Conservation (phyloP, 108 stramenopile genomes). For the Cyclotella baltica region DNA sequence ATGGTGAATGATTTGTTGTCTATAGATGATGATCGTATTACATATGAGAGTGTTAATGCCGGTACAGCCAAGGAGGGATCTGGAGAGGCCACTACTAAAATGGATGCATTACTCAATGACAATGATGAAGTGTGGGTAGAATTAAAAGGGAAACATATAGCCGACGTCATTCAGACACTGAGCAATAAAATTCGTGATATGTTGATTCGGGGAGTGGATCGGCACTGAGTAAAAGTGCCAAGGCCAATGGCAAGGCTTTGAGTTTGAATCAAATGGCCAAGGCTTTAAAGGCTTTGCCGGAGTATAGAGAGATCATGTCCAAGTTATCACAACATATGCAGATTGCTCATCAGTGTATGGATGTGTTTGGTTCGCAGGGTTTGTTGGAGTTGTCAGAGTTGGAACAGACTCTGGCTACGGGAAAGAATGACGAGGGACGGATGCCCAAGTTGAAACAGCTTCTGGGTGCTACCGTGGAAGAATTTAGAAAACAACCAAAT, state of each 20-base stretch:
- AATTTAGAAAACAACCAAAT: slow-evolving; percentile 57
- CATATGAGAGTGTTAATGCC: slow-evolving; percentile 64
- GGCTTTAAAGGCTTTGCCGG: slow-evolving; percentile 92
- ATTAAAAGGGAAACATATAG: slow-evolving; percentile 95
- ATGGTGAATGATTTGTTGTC: slow-evolving; percentile 95
- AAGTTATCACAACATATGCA: slow-evolving; percentile 95
- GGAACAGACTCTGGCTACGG: slow-evolving; percentile 95
- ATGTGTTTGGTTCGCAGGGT: slow-evolving; percentile 66
- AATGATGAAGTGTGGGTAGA: slow-evolving; percentile 97
- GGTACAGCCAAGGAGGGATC: slow-evolving; percentile 53
- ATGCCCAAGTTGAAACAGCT: slow-evolving; percentile 70
- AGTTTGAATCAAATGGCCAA: slow-evolving; percentile 90
- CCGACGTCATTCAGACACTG: slow-evolving; percentile 90
- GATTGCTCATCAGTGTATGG: slow-evolving; percentile 94
- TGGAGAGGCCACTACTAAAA: slow-evolving; percentile 53
- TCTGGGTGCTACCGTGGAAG: slow-evolving; percentile 66
- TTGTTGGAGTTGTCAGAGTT: slow-evolving; percentile 87
- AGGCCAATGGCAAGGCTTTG: slow-evolving; percentile 60
- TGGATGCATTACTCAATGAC: slow-evolving; percentile 93
- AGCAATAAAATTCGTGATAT: slow-evolving; percentile 77
- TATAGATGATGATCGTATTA: slow-evolving; percentile 86
- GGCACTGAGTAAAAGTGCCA: slow-evolving; percentile 48
- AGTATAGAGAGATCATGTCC: slow-evolving; percentile 94
- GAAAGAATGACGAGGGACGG: slow-evolving; percentile 84
- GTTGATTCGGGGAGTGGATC: slow-evolving; percentile 72